Evolutionary conservation across 495 filamentous ascomycete genomes (phyloP).

Genomic region (Stereocaulon alpinum): DNA sequence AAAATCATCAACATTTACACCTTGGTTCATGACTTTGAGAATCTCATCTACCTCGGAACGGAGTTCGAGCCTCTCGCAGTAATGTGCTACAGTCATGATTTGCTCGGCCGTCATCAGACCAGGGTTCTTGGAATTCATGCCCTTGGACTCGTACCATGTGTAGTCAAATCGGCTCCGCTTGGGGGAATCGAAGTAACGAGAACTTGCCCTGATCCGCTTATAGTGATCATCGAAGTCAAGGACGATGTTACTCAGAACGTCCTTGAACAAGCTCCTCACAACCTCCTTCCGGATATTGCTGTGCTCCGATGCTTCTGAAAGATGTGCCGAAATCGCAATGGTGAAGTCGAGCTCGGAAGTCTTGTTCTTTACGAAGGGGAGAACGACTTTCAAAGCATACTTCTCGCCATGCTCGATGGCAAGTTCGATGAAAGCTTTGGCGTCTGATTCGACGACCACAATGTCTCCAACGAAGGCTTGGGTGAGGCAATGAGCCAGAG

Average conservation of each 20-base stretch:
- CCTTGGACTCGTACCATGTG: background rate
- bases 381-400: background rate
- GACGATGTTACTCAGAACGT: slow-evolving; percentile 2
- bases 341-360: background rate
- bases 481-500: too few species aligned
- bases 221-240: background rate
- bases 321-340: background rate
- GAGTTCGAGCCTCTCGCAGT: background rate
- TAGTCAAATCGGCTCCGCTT: background rate
- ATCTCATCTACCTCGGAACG: background rate
- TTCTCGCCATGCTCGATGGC: background rate
- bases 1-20: background rate
- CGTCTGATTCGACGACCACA: background rate
- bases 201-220: too few species aligned
- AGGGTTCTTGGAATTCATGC: background rate
- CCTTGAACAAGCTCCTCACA: background rate
- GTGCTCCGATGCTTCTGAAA: background rate
- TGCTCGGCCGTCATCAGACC: background rate
- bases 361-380: slow-evolving; percentile 9
- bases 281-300: background rate
- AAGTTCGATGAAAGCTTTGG: background rate
- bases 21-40: background rate
- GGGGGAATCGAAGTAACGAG: background rate
- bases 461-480: too few species aligned
- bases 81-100: background rate